Percentiles rank a stretch among this genome's conserved stretches.
These are phyloP conservation scores for Xanthoceras sorbifolium DNA, from an alignment of 345 rosid genomes.

Conservation along the genomic window DNA sequence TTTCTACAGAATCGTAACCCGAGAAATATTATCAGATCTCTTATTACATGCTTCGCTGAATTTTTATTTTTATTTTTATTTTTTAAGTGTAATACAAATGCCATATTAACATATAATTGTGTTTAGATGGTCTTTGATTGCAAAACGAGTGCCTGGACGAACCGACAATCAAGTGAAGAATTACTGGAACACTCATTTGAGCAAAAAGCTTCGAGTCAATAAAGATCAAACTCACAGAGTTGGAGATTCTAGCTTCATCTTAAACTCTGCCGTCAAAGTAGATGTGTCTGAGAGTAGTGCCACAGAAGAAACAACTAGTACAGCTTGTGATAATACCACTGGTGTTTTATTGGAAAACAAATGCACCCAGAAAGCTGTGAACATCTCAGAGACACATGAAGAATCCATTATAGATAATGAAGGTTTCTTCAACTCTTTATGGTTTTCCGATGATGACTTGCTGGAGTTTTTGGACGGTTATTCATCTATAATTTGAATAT, in stretches of 20 bases:
- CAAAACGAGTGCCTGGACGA: slow-evolving; percentile 68
- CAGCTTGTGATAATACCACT: background rate
- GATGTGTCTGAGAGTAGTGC: background rate
- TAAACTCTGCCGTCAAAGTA: slow-evolving; percentile 21
- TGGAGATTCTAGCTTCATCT: slow-evolving; percentile 1
- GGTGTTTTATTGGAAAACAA: slow-evolving; percentile 16
- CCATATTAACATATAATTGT: background rate
- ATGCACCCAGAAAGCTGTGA: slow-evolving; percentile 12
- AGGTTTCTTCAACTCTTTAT: slow-evolving; percentile 34
- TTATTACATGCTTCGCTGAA: too few species aligned
- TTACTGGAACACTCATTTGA: slow-evolving; percentile 62
- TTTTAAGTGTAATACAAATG: background rate
- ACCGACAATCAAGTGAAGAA: slow-evolving; percentile 80
- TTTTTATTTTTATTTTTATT: too few species aligned
- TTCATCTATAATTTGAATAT: slow-evolving; percentile 26
- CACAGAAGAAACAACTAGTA: background rate
- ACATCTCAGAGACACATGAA: slow-evolving; percentile 18
- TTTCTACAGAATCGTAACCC: too few species aligned
- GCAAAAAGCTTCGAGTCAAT: slow-evolving; percentile 46
- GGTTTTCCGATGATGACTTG: slow-evolving; percentile 41
- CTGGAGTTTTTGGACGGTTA: slow-evolving; percentile 44
- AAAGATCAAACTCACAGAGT: slow-evolving; percentile 28
- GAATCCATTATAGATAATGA: slow-evolving; percentile 22
- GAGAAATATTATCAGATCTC: too few species aligned
- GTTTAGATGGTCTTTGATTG: slow-evolving; percentile 70